Evolutionary conservation across 2,329 filamentous ascomycete genomes (phyloP), one percentile per base, ranked within the genome.

Genomic region (Curvularia sp.): DNA sequence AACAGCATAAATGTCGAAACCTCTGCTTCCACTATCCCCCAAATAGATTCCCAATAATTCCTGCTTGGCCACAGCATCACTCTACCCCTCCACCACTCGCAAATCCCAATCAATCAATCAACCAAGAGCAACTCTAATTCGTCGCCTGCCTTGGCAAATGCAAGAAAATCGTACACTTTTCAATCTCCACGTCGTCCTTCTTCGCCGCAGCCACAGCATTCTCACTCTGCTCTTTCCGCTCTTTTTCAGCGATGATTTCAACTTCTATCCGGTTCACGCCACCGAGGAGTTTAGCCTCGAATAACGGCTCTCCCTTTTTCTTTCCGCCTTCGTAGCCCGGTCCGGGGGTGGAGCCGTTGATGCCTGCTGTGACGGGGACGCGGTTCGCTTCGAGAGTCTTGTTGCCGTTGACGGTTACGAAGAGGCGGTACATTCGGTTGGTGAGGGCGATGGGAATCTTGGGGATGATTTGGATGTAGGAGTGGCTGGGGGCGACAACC

Each of bases 241-340:
- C 62, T 43, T 91, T 83, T 6, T 88, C 88, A 1, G 90, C 91
- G 63, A 93, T 86, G 57, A 94, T 82, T 68, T 94, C 90, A 7
- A 96, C 83, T 67, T 93, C 89, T 50, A 97, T 85, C 46, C 88
- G 85, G 66, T 95, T 96, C 50, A 92, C 84, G 6, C 92, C 92
- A 1, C 85, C 84, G 26, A 86, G 83, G 28, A 97, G 80, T 51
- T 85, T 85, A 7, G 88, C 84, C 67, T 97, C 93, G 67, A 92
- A 97, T 0, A 90, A 80, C n/a, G 89, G 88, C 86, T 86, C 58
- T 83, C 81, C 47, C 78, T 82, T 66, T 51, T 80, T 79, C 44
- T 84, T 78, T 22, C 70, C 72, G 6, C 66, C 67, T 48, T 76
- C 73, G 44, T 65, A 66, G 22, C 69, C 66, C 1, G 67, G 55